A percentile compares a stretch with the other conserved stretches of the same genome.
Evolutionary conservation across 139 green algal species (phyloP).

Genomic region (Closterium sp.): DNA sequence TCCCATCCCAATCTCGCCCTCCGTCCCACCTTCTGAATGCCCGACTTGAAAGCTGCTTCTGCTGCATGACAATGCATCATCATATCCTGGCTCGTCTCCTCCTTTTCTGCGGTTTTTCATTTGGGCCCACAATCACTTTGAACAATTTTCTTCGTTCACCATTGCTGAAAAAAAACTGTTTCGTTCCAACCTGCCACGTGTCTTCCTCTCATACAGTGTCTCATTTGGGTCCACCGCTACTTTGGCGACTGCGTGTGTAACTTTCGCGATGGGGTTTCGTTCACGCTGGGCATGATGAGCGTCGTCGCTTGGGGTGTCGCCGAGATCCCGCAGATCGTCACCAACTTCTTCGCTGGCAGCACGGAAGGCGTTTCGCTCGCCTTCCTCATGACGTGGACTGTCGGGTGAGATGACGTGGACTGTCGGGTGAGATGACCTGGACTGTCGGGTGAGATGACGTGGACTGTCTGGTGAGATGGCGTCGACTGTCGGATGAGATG

Average conservation of each 20-base stretch:
- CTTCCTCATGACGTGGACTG: conserved; percentile 50
- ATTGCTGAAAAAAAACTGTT: no score
- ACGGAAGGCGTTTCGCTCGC: conserved; percentile 43
- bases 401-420: conserved; percentile 49
- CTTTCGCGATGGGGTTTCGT: conserved; percentile 29
- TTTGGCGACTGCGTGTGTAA: conserved; percentile 44
- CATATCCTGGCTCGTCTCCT: no score
- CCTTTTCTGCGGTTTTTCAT: neutral
- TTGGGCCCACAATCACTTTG: neutral
- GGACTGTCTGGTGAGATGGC: conserved; percentile 21
- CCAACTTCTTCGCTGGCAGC: conserved; percentile 33
- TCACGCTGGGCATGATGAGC: conserved; percentile 30
- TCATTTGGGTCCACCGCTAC: conserved; percentile 14
- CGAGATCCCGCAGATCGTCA: conserved; percentile 46
- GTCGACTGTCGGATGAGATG: neutral
- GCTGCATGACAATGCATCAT: no score
- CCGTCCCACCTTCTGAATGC: no score
- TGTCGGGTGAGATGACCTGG: conserved; percentile 40
- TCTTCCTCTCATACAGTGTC: conserved; percentile 4
- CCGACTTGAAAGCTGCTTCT: no score
- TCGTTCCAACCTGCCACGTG: neutral
- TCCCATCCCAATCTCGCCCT: no score
- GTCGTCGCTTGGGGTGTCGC: conserved; percentile 35
- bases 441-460: conserved; percentile 41
- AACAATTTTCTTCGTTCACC: no score